A percentile compares a stretch with the other conserved stretches of the same genome.
These are phyloP conservation scores for Penicillium sp. DNA, from an alignment of 2,329 filamentous ascomycete genomes.

Conservation along the genomic window DNA sequence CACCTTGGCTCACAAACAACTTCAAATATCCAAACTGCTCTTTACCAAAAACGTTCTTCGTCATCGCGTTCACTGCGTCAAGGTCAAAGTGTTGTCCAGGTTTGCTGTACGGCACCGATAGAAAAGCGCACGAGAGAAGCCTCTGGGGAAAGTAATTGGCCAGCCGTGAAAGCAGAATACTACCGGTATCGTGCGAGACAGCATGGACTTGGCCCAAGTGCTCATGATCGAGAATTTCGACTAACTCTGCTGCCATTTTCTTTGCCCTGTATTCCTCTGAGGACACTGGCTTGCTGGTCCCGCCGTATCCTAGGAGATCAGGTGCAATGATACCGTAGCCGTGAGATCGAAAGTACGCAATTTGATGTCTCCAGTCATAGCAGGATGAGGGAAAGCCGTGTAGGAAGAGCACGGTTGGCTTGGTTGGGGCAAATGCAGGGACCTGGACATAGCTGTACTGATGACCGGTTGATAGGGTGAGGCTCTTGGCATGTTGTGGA, in stretches of 20 bases:
- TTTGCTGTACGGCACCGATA: conserved; percentile 17
- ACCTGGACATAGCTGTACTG: conserved; percentile 28
- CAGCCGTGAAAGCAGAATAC: conserved; percentile 21
- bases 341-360: conserved; percentile 26
- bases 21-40: conserved; percentile 22
- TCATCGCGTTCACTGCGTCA: conserved; percentile 15
- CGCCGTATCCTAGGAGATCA: conserved; percentile 19
- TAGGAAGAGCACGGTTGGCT: conserved; percentile 22
- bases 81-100: conserved; percentile 19
- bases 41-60: conserved; percentile 15
- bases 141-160: conserved; percentile 18
- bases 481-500: conserved; percentile 11
- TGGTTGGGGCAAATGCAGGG: conserved; percentile 7
- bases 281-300: conserved; percentile 26
- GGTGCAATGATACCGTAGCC: not conserved
- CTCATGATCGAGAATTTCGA: conserved; percentile 29
- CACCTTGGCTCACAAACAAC: conserved; percentile 14
- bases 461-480: conserved; percentile 11
- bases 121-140: conserved; percentile 16
- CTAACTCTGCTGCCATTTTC: conserved; percentile 29
- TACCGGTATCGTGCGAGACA: conserved; percentile 16
- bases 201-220: conserved; percentile 12
- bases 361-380: conserved; percentile 1
- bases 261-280: conserved; percentile 22
- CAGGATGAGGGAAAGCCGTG: not conserved